Base-by-base conservation (phyloP, 768 basidiomycete genomes). In the Mycena galericulata region DNA sequence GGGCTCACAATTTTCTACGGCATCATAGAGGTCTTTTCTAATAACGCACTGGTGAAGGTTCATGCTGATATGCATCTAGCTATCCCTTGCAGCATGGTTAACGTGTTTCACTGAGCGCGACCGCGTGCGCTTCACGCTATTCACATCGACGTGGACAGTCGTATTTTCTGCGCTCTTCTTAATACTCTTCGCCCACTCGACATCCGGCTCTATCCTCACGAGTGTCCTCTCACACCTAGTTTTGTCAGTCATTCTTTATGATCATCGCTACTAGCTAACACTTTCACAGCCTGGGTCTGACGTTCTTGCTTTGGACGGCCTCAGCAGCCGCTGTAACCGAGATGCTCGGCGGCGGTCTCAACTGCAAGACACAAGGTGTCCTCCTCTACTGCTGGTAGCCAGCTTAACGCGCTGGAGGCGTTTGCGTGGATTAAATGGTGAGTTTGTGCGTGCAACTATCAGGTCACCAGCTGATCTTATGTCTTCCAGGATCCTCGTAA, bases 381-480 rank as follows among this genome's bases (percentile, higher is more conserved):
- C 87, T 88, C 69, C 79, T 83, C 15, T 93, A 93, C 68, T 95
- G 93, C 74, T n/a, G n/a, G n/a, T n/a, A 87, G 87, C 30, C 93
- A 95, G 73, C 80, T 94, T 36, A 94, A 93, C 60, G 92, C 93
- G 6, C 78, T 92, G 1, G 86, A 90, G 74, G 93, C 81, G 22
- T 94, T 94, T 73, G 88, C 91, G 10, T 95, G 93, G 93, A 73
- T 91, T 17, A 85, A 87, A 71, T 92, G 90, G 92, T 92, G 69
- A 68, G 88, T 79, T 22, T n/a, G 51, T 47, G 32, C 36, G 26
- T 7, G n/a, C 27, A 26, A 38, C 41, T 41, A 60, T 14, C 29
- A 32, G 32, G 18, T 53, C 11, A 30, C 5, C 20, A 22, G 18
- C 58, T 65, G 36, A 67, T 29, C 50, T 9, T 73, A 53, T 50